Evolutionary conservation across 2,329 filamentous ascomycete genomes (phyloP).

Genomic region (Coniella vitis): DNA sequence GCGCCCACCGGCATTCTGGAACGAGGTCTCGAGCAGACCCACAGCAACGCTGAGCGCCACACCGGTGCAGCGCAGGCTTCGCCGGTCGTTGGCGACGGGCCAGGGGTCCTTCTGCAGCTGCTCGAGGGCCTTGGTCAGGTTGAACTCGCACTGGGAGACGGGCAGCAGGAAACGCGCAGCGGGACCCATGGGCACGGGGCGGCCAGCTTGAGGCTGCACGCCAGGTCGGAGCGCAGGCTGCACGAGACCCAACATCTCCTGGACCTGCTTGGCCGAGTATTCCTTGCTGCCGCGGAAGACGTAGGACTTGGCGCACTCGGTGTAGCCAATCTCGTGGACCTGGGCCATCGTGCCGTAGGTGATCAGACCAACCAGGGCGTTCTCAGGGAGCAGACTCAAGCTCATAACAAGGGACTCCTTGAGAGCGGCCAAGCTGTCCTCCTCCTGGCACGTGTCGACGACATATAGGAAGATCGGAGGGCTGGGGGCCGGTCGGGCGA

Average conservation of each 20-base stretch:
- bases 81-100: slow-evolving; percentile 90
- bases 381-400: slow-evolving; percentile 72
- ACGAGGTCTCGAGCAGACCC: slow-evolving; percentile 86
- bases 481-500: slow-evolving; percentile 75
- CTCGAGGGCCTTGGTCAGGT: slow-evolving; percentile 92
- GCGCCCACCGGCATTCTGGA: slow-evolving; percentile 88
- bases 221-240: slow-evolving; percentile 67
- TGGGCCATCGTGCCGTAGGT: slow-evolving; percentile 94
- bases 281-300: slow-evolving; percentile 98
- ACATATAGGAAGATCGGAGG: slow-evolving; percentile 84
- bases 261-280: slow-evolving; percentile 96
- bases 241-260: slow-evolving; percentile 91
- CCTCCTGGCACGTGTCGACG: slow-evolving; percentile 83
- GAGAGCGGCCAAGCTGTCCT: slow-evolving; percentile 73
- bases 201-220: slow-evolving; percentile 65
- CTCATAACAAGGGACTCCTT: slow-evolving; percentile 86
- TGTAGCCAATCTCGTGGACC: slow-evolving; percentile 97
- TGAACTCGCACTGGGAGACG: slow-evolving; percentile 92
- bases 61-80: slow-evolving; percentile 85
- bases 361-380: slow-evolving; percentile 75
- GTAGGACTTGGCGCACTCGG: slow-evolving; percentile 96
- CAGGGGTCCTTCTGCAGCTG: slow-evolving; percentile 95
- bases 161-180: slow-evolving; percentile 88
- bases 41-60: slow-evolving; percentile 95
- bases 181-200: slow-evolving; percentile 68